Conservation (phyloP, 2,329 filamentous ascomycete species). For the Acrocalymma vagum region DNA sequence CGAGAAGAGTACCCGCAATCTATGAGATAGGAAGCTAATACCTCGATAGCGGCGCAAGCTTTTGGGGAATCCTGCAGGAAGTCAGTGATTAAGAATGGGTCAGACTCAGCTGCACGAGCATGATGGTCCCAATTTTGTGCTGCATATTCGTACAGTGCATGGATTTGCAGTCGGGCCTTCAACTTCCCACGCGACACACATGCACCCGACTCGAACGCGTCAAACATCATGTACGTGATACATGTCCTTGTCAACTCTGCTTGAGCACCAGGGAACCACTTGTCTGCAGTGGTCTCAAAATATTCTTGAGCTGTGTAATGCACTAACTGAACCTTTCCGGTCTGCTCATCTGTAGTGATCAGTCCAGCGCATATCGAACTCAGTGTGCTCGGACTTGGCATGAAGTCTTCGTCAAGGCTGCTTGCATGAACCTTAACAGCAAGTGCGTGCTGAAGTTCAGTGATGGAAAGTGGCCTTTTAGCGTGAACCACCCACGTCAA, state of each 20-base stretch:
- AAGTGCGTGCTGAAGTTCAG: conserved; percentile 20
- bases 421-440: conserved; percentile 11
- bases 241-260: conserved; percentile 29
- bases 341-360: conserved; percentile 37
- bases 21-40: too few relatives aligned
- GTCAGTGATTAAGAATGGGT: too few relatives aligned
- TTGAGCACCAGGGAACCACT: conserved; percentile 28
- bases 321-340: conserved; percentile 33
- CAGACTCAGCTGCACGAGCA: conserved; percentile 12
- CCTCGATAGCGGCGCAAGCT: too few relatives aligned
- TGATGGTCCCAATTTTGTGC: conserved; percentile 34
- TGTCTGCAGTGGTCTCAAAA: conserved; percentile 31
- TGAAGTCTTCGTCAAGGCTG: conserved; percentile 16
- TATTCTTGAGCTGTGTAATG: conserved; percentile 41
- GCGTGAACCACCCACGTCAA: conserved; percentile 26
- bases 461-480: conserved; percentile 16
- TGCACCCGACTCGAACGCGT: conserved; percentile 20
- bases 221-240: conserved; percentile 41
- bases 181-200: conserved; percentile 22
- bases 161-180: conserved; percentile 16
- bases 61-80: too few relatives aligned
- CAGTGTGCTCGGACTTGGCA: conserved; percentile 20
- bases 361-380: conserved; percentile 37
- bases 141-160: conserved; percentile 37
- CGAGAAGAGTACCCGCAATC: too few relatives aligned